Evolutionary conservation across 176 grass and related monocot genomes (phyloP).

Genomic region (Oryza glaberrima): DNA sequence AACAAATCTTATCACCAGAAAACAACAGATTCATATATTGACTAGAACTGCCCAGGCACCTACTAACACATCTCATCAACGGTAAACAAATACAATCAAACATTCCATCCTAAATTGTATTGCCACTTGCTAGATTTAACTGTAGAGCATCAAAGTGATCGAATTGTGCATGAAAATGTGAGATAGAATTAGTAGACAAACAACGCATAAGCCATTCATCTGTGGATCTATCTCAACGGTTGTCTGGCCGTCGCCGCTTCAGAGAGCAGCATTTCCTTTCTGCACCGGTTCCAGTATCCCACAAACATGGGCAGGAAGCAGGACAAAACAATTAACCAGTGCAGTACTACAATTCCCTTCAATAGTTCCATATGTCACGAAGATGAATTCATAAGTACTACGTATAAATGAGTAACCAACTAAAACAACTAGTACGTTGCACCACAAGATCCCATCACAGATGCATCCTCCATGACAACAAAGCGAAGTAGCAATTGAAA

Average conservation of each 20-base stretch:
- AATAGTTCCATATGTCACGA: not conserved
- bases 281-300: slow-evolving; percentile 51
- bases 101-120: accelerated
- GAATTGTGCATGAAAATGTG: slow-evolving; percentile 42
- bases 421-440: not conserved
- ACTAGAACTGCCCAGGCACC: too few species aligned
- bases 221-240: slow-evolving; percentile 86
- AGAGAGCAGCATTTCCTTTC: slow-evolving; percentile 54
- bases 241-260: slow-evolving; percentile 68
- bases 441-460: not conserved
- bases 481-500: not conserved
- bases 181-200: slow-evolving; percentile 87
- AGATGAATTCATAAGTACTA: too few species aligned
- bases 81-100: not conserved
- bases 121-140: not conserved
- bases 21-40: not conserved
- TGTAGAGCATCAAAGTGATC: too few species aligned
- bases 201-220: slow-evolving; percentile 43
- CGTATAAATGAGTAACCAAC: not conserved
- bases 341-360: slow-evolving; percentile 13
- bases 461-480: not conserved
- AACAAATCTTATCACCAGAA: not conserved
- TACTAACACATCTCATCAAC: not conserved
- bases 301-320: slow-evolving; percentile 39
- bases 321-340: slow-evolving; percentile 35